Percentiles rank a stretch among this genome's conserved stretches.
These are phyloP conservation scores for Trypethelium eluteriae DNA, from an alignment of 495 filamentous ascomycete genomes.

Conservation along the genomic window DNA sequence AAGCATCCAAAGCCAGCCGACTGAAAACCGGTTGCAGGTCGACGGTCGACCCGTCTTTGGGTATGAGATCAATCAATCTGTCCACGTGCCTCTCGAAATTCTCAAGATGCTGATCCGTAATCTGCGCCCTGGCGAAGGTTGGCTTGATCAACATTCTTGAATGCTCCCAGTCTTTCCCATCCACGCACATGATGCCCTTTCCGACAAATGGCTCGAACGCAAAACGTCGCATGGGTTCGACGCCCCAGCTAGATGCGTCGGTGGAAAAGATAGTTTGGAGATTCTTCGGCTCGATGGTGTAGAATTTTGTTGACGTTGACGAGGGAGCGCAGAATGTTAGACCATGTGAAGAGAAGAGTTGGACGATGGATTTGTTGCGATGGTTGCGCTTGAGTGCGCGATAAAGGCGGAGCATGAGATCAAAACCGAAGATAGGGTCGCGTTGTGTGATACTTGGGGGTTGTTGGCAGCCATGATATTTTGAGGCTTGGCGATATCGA, in stretches of 20 bases:
- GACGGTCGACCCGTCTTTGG: slow-evolving; percentile 43
- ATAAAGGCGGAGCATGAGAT: background rate
- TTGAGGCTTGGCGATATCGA: background rate
- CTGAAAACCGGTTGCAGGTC: slow-evolving; percentile 63
- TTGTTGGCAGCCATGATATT: background rate
- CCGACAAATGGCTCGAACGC: slow-evolving; percentile 14
- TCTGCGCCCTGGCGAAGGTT: slow-evolving; percentile 52
- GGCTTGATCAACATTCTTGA: slow-evolving; percentile 31
- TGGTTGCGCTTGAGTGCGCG: background rate
- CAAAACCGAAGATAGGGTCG: background rate
- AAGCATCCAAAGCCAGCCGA: slow-evolving; percentile 58
- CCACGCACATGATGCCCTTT: slow-evolving; percentile 5
- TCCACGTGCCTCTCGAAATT: slow-evolving; percentile 55
- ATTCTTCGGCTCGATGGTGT: slow-evolving; percentile 20
- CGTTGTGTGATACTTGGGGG: background rate
- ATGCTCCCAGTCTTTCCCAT: background rate
- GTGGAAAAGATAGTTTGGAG: slow-evolving; percentile 16
- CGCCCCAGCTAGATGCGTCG: slow-evolving; percentile 13
- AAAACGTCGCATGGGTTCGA: slow-evolving; percentile 14
- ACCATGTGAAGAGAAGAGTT: background rate
- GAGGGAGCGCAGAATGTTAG: background rate
- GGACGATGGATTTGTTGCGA: background rate
- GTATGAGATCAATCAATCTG: slow-evolving; percentile 41
- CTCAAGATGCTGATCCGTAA: slow-evolving; percentile 45
- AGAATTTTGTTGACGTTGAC: background rate